These are phyloP conservation scores for Penicillium psychrofluorescens DNA, from an alignment of 495 filamentous ascomycete genomes.

Conservation along the genomic window DNA sequence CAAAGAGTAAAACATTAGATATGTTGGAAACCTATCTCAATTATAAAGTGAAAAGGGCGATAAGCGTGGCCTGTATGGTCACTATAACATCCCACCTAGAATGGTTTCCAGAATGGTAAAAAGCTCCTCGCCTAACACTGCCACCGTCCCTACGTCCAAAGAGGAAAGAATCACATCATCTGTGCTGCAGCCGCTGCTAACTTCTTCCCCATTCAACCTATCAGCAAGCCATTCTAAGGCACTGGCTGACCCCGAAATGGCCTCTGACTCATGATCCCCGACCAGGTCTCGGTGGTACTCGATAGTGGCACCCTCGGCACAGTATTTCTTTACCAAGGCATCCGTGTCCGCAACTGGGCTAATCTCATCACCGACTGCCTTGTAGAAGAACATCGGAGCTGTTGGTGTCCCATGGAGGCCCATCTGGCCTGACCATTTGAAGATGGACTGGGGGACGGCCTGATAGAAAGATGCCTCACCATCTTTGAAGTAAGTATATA, in stretches of 20 bases:
- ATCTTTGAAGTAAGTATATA: conserved; percentile 8
- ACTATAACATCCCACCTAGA: conserved; percentile 6
- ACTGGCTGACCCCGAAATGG: conserved; percentile 1
- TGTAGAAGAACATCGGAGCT: conserved; percentile 44
- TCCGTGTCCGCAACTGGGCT: conserved; percentile 35
- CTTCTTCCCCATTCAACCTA: conserved; percentile 4
- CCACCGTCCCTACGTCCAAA: conserved; percentile 1
- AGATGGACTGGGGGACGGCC: conserved; percentile 4
- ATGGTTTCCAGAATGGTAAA: conserved; percentile 5
- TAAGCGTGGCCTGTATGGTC: too few species aligned
- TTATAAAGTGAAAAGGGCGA: too few species aligned
- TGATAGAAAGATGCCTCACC: conserved; percentile 3
- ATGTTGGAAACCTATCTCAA: too few species aligned
- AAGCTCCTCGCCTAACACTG: conserved; percentile 3
- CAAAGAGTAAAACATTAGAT: too few species aligned
- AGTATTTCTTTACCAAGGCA: conserved; percentile 31
- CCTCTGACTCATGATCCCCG: conserved; percentile 5
- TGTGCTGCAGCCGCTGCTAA: conserved; percentile 3
- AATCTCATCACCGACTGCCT: conserved; percentile 41
- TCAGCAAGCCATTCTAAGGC: conserved; percentile 6
- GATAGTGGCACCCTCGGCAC: conserved; percentile 9
- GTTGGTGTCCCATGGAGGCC: conserved; percentile 21
- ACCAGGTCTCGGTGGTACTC: conserved; percentile 7
- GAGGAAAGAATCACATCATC: conserved; percentile 7
- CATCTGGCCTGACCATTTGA: conserved; percentile 11